Evolutionary conservation across 345 rosid genomes (phyloP), one percentile per base, ranked within the genome.

Genomic region (Aethionema arabicum): DNA sequence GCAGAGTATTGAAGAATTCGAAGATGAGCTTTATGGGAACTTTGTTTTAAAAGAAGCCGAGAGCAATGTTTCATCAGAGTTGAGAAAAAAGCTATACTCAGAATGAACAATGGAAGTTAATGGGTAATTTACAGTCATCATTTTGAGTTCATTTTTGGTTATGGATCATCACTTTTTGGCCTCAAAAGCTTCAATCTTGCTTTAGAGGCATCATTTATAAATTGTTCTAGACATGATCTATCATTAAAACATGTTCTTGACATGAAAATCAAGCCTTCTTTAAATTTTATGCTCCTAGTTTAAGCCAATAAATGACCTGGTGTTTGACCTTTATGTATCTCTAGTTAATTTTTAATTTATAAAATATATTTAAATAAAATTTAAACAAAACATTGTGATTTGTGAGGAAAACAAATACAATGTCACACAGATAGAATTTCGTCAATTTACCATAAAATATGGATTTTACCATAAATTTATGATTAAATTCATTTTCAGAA

Each of bases 71-170:
- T 93, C 88, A 55, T 92, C 81, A 45, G 91, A 89, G 27, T 72
- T 82, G 71, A 80, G 78, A 93, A 62, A 82, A 91, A 80, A 91
- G 96, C 85, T 86, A n/a, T n/a, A 8, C 76, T 88, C 85, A 90
- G 75, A 53, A 35, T 52, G 58, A 58, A 41, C 31, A 21, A 27
- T 41, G 65, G 27, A 21, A 21, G 27, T 21, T 42, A 49, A 11
- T 12, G 35, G 42, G 52, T 59, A 50, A 40, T 46, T 31, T 49
- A 42, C 33, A 61, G 21, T 47, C 35, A 5, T 44, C 44, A 35
- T 36, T 33, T 12, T 40, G 4, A 7, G 55, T 35, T 35, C 44
- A 35, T 21, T 12, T 13, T 10, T 16, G 33, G 33, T 8, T 56
- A 11, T 16, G 37, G 50, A 47, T 11, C 4, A 33, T 41, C 42